phyloP scores from a whole-genome alignment of 2,329 filamentous ascomycete genomes.

The Tolypocladium album region DNA sequence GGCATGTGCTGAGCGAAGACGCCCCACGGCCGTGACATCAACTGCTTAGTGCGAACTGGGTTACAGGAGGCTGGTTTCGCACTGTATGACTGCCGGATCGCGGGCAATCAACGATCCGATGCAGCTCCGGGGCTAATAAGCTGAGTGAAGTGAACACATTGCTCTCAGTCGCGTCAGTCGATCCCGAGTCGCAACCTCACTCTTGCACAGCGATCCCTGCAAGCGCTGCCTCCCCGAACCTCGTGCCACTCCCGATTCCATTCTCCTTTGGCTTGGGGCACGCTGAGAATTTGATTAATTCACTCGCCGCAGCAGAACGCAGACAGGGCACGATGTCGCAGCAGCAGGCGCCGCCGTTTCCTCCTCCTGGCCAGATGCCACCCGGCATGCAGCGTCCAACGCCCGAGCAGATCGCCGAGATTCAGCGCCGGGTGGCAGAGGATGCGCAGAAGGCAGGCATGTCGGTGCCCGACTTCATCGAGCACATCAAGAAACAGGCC shows the following conservation, averaged over 20 bases:
- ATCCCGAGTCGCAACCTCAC: slow-evolving; percentile 4
- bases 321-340: slow-evolving; percentile 13
- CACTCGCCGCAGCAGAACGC: neutral
- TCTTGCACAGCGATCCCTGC: neutral
- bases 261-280: neutral
- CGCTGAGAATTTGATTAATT: too few species aligned
- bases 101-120: slow-evolving; percentile 20
- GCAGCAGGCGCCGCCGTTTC: slow-evolving; percentile 14
- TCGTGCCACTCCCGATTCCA: neutral
- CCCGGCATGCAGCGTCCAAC: slow-evolving; percentile 43
- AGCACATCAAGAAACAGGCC: slow-evolving; percentile 50
- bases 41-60: neutral
- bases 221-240: neutral
- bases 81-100: slow-evolving; percentile 3
- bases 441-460: slow-evolving; percentile 81
- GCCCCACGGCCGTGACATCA: neutral
- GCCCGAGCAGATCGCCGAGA: slow-evolving; percentile 74
- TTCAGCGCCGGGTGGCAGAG: slow-evolving; percentile 71
- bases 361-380: slow-evolving; percentile 15
- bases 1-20: neutral
- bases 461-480: slow-evolving; percentile 74
- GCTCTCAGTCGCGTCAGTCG: slow-evolving; percentile 15
- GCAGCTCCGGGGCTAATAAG: neutral
- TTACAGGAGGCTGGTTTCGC: neutral
- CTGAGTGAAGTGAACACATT: slow-evolving; percentile 25